These are phyloP conservation scores for Geotrichum aggregatum DNA, from an alignment of 1,139 yeast genomes.

Conservation along the genomic window DNA sequence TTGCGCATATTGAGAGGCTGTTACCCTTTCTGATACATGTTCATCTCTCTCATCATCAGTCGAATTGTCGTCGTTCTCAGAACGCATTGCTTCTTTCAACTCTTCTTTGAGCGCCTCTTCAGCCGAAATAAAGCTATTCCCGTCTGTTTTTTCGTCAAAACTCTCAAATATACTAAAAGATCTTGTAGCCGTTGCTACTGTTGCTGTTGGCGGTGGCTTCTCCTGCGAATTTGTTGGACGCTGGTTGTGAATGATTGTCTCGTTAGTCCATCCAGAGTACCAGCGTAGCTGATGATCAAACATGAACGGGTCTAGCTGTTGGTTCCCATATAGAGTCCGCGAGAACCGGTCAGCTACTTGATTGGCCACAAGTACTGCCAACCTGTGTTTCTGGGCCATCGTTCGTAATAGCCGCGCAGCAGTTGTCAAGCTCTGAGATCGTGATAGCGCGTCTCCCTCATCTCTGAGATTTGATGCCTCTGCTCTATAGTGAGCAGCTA, in stretches of 20 bases:
- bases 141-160: slow-evolving; percentile 8
- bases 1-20: slow-evolving; percentile 5
- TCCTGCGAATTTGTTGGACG: not conserved
- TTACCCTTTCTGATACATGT: not conserved
- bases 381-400: slow-evolving; percentile 47
- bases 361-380: slow-evolving; percentile 71
- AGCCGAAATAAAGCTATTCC: slow-evolving; percentile 4
- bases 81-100: too few relatives aligned
- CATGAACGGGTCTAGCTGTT: slow-evolving; percentile 26
- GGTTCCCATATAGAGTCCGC: slow-evolving; percentile 18
- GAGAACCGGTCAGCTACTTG: slow-evolving; percentile 62
- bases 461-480: slow-evolving; percentile 42
- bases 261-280: slow-evolving; percentile 68
- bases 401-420: slow-evolving; percentile 49
- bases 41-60: too few relatives aligned
- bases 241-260: not conserved
- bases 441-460: slow-evolving; percentile 17
- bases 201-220: slow-evolving; percentile 23
- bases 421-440: slow-evolving; percentile 34
- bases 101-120: slow-evolving; percentile 1
- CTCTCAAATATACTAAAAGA: slow-evolving; percentile 7
- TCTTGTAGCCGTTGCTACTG: not conserved
- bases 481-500: slow-evolving; percentile 79
- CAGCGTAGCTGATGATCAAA: slow-evolving; percentile 69
- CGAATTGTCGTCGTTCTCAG: too few relatives aligned